phyloP scores from a whole-genome alignment of 2,329 filamentous ascomycete species.

The Ophiocordyceps unilateralis region DNA sequence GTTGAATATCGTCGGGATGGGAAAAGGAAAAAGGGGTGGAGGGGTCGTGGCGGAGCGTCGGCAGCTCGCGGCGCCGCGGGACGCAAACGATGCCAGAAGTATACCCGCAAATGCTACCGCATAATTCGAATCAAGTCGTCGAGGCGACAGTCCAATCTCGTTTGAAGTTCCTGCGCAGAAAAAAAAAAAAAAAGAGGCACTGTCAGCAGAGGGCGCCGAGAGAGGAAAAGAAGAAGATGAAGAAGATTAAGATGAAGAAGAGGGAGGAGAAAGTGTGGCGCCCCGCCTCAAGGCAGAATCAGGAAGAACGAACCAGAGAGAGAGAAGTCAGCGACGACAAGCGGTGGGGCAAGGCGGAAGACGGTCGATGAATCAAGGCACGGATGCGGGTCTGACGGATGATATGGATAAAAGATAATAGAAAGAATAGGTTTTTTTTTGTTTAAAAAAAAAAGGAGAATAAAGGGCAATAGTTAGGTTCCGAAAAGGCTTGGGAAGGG shows the following conservation, averaged over 20 bases:
- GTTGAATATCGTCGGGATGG: too few species aligned
- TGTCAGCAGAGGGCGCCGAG: background rate
- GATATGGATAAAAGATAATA: background rate
- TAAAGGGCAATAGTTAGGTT: too few species aligned
- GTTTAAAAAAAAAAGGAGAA: background rate
- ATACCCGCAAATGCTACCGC: conserved; percentile 18
- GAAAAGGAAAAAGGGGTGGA: background rate
- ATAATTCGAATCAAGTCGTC: conserved; percentile 20
- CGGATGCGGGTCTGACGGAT: too few species aligned
- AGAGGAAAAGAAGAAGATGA: background rate
- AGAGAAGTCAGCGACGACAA: too few species aligned
- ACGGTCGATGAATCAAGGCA: too few species aligned
- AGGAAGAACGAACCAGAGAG: too few species aligned
- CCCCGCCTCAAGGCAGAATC: too few species aligned
- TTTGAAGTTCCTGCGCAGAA: too few species aligned
- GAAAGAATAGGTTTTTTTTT: background rate
- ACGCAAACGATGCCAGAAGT: conserved; percentile 8
- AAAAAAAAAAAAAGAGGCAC: background rate
- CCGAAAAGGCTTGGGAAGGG: too few species aligned
- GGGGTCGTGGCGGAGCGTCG: background rate
- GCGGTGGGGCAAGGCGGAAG: too few species aligned
- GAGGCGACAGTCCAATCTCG: background rate
- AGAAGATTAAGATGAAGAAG: too few species aligned
- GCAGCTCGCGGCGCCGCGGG: background rate
- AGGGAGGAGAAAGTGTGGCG: too few species aligned